A percentile compares a stretch with the other conserved stretches of the same genome.
Conservation (phyloP, 2,329 filamentous ascomycete genomes). For the Colletotrichum eremochloae region DNA sequence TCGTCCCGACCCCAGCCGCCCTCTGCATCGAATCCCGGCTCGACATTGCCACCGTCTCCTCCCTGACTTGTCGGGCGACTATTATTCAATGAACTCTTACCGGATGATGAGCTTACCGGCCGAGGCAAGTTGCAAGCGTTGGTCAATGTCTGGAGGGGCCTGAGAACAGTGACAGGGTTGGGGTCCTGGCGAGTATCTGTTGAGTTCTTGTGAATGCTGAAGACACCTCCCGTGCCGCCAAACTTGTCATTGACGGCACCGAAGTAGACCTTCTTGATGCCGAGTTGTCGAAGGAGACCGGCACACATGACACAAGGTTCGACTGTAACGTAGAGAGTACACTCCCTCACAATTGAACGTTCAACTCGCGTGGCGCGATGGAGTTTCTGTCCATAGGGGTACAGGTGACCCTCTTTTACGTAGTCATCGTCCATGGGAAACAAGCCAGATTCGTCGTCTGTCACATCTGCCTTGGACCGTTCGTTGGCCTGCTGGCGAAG, state of each 20-base stretch:
- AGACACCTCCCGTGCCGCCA: slow-evolving; percentile 93
- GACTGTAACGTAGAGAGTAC: slow-evolving; percentile 93
- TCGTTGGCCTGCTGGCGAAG: slow-evolving; percentile 27
- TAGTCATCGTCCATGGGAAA: slow-evolving; percentile 63
- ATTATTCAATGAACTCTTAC: slow-evolving; percentile 4
- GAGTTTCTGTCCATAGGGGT: slow-evolving; percentile 72
- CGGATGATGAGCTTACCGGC: slow-evolving; percentile 23
- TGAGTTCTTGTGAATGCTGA: slow-evolving; percentile 82
- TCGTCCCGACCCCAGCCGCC: slow-evolving; percentile 92
- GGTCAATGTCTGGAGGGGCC: slow-evolving; percentile 17
- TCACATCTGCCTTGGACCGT: slow-evolving; percentile 43
- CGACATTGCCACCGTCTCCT: slow-evolving; percentile 76
- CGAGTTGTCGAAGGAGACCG: slow-evolving; percentile 88
- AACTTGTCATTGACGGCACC: slow-evolving; percentile 97
- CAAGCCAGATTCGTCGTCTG: slow-evolving; percentile 44
- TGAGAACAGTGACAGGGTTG: slow-evolving; percentile 4
- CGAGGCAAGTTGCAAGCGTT: slow-evolving; percentile 21
- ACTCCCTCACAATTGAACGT: slow-evolving; percentile 76
- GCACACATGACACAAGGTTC: slow-evolving; percentile 99
- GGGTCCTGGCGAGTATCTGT: slow-evolving; percentile 15
- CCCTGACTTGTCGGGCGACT: slow-evolving; percentile 46
- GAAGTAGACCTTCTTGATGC: slow-evolving; percentile 91
- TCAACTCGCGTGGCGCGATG: slow-evolving; percentile 70
- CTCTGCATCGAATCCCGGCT: slow-evolving; percentile 83
- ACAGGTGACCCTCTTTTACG: slow-evolving; percentile 68